Conservation (phyloP, 106 monocot genomes). For the Iris macrosiphon region DNA sequence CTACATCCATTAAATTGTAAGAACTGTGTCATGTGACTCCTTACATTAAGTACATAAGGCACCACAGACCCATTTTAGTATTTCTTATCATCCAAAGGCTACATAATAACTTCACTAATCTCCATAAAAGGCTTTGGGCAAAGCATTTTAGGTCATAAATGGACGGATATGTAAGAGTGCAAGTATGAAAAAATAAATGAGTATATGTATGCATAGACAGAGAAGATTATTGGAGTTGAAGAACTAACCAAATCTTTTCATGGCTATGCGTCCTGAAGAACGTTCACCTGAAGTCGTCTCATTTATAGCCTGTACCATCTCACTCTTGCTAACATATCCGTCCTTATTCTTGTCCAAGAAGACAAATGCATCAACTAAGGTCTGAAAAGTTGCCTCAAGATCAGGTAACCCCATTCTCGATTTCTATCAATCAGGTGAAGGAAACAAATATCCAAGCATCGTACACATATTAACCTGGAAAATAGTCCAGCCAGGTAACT, state of each 20-base stretch:
- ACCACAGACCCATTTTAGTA: too few relatives aligned
- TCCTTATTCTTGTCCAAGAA: constrained; percentile 96
- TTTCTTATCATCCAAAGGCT: too few relatives aligned
- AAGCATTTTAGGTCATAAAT: too few relatives aligned
- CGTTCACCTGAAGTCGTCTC: constrained; percentile 49
- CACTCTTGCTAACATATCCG: constrained; percentile 80
- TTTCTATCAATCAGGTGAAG: constrained; percentile 39
- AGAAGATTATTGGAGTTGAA: neutral
- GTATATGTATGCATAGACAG: neutral
- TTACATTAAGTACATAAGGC: too few relatives aligned
- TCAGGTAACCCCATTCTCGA: constrained; percentile 35
- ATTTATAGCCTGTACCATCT: constrained; percentile 64
- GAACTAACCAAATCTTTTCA: constrained; percentile 70
- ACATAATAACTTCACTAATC: too few relatives aligned
- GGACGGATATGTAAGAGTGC: neutral
- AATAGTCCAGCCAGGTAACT: too few relatives aligned
- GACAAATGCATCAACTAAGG: constrained; percentile 73
- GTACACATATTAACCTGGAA: too few relatives aligned
- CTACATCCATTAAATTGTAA: too few relatives aligned
- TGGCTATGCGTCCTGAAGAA: constrained; percentile 64
- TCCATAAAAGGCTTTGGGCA: too few relatives aligned
- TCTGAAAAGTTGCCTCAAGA: constrained; percentile 60
- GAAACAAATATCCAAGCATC: constrained; percentile 5
- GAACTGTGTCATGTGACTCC: too few relatives aligned
- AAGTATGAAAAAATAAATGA: neutral